phyloP scores from a whole-genome alignment of 306 rosid species.

The Arachis stenosperma region DNA sequence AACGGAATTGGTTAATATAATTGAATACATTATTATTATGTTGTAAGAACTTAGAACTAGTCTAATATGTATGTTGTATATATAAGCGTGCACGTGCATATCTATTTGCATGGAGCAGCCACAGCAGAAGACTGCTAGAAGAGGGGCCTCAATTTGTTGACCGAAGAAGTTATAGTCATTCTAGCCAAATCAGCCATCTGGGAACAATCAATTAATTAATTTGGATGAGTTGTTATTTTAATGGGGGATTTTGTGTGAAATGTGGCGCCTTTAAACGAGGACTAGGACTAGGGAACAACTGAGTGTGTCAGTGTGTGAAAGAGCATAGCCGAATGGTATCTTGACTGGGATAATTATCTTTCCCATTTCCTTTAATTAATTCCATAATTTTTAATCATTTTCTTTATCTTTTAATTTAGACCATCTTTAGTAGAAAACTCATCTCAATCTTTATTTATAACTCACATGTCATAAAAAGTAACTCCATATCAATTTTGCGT shows the following conservation, averaged over 20 bases:
- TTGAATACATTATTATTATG: background rate
- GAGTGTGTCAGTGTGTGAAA: background rate
- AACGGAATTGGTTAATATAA: background rate
- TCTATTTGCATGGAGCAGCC: no score
- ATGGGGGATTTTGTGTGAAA: background rate
- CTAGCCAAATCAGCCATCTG: background rate
- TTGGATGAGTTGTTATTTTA: background rate
- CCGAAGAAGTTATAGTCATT: background rate
- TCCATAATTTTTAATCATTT: no score
- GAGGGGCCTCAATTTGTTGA: background rate
- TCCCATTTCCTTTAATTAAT: background rate
- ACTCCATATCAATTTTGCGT: no score
- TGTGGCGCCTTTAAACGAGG: background rate
- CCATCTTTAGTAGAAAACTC: no score
- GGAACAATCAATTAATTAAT: background rate
- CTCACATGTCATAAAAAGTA: no score
- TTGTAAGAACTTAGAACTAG: background rate
- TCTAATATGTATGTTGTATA: background rate
- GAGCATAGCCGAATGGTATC: background rate
- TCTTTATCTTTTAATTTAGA: no score
- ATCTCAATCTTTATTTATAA: no score
- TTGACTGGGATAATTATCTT: background rate
- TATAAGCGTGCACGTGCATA: background rate
- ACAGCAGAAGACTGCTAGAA: background rate
- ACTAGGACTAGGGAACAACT: background rate